Percentiles rank a stretch among this genome's conserved stretches.
phyloP scores from a whole-genome alignment of 371 early-diverging fungal genomes.

The Catenaria anguillulae region DNA sequence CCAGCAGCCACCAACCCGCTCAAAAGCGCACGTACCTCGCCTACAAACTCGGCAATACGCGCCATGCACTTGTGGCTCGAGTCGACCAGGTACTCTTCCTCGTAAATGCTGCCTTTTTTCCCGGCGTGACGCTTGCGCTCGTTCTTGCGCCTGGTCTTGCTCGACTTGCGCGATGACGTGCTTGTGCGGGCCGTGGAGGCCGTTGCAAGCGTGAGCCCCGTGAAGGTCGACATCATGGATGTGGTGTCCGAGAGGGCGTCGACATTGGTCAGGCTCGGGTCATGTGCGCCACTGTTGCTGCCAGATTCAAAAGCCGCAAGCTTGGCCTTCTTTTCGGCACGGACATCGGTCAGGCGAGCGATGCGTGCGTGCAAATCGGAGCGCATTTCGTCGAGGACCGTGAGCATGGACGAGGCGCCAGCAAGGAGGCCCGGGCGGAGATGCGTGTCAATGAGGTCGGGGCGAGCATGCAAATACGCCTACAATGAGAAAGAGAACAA shows the following conservation, averaged over 20 bases:
- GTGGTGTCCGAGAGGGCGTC: slow-evolving; percentile 87
- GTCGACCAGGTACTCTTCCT: slow-evolving; percentile 73
- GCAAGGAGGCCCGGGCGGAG: slow-evolving; percentile 50
- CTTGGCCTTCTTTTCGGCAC: slow-evolving; percentile 13
- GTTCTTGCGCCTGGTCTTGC: slow-evolving; percentile 19
- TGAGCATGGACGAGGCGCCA: slow-evolving; percentile 37
- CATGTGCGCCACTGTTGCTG: slow-evolving; percentile 28
- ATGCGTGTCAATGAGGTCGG: slow-evolving; percentile 56
- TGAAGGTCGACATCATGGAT: slow-evolving; percentile 74
- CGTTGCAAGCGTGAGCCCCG: slow-evolving; percentile 52
- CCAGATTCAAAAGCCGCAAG: background rate
- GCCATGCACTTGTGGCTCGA: slow-evolving; percentile 42
- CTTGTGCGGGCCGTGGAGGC: slow-evolving; percentile 28
- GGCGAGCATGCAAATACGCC: slow-evolving; percentile 20
- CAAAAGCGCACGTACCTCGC: background rate
- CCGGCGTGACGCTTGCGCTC: slow-evolving; percentile 58
- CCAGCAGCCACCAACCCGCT: background rate
- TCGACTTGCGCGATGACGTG: background rate
- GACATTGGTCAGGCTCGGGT: slow-evolving; percentile 57
- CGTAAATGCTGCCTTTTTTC: slow-evolving; percentile 71
- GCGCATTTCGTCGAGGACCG: slow-evolving; percentile 56
- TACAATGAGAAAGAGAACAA: no score
- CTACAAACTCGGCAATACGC: slow-evolving; percentile 15
- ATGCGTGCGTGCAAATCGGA: slow-evolving; percentile 45
- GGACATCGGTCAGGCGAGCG: slow-evolving; percentile 22